Evolutionary conservation across 495 filamentous ascomycete species (phyloP).

Genomic region (Monascus purpureus): DNA sequence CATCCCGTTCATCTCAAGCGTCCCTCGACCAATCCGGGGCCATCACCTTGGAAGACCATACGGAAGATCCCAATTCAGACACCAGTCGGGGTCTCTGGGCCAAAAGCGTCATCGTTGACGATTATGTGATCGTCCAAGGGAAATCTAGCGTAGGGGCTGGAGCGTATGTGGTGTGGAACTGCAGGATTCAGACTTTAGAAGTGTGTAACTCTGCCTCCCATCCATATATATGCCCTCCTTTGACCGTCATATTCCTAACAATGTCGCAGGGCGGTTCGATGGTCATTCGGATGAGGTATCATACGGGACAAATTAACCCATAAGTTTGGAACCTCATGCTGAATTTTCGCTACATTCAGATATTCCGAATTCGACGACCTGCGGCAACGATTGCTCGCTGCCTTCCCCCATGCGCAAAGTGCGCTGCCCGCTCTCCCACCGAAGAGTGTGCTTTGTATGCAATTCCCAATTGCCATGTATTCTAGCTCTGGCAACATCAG

Average conservation of each 20-base stretch:
- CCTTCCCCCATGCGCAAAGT: constrained; percentile 51
- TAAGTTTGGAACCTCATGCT: no score
- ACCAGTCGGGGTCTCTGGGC: constrained; percentile 54
- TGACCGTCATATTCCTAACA: no score
- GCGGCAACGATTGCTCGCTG: constrained; percentile 38
- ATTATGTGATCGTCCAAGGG: constrained; percentile 50
- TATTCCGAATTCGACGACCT: constrained; percentile 64
- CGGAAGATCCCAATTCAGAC: constrained; percentile 44
- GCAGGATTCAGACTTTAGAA: constrained; percentile 53
- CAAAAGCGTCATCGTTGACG: constrained; percentile 47
- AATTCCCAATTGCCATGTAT: constrained; percentile 1
- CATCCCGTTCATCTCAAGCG: constrained; percentile 28
- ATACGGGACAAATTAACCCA: background rate
- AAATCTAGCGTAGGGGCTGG: constrained; percentile 53
- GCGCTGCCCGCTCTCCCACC: constrained; percentile 54
- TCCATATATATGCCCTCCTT: no score
- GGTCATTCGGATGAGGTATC: constrained; percentile 44
- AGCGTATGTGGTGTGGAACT: constrained; percentile 65
- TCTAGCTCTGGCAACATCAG: no score
- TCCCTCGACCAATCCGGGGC: constrained; percentile 25
- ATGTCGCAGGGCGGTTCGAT: constrained; percentile 52
- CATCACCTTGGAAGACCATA: constrained; percentile 61
- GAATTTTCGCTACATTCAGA: no score
- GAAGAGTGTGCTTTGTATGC: constrained; percentile 57
- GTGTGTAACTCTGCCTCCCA: constrained; percentile 29